These are phyloP conservation scores for Blastobotrys robertii DNA, from an alignment of 805 yeast genomes.

Conservation along the genomic window DNA sequence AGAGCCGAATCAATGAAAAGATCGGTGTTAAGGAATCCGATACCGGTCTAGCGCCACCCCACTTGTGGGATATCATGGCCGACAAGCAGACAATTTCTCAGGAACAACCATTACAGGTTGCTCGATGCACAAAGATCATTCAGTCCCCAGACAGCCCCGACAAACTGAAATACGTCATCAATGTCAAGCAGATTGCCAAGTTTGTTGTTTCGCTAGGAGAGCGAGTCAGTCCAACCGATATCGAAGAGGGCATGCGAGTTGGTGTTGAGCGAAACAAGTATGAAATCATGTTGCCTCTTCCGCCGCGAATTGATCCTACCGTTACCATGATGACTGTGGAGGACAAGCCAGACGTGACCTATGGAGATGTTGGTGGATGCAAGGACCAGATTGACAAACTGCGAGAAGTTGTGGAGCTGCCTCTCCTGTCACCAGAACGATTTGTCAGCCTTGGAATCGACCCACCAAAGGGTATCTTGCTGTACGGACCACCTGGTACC, in stretches of 20 bases:
- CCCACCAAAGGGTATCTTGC: slow-evolving; percentile 95
- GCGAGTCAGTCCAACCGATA: slow-evolving; percentile 95
- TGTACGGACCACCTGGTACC: slow-evolving; percentile 98
- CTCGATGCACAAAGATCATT: slow-evolving; percentile 96
- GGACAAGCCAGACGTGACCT: slow-evolving; percentile 98
- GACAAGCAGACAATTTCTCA: slow-evolving; percentile 88
- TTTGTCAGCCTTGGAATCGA: slow-evolving; percentile 95
- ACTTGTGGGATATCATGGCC: slow-evolving; percentile 94
- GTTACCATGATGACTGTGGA: slow-evolving; percentile 99
- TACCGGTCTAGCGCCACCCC: slow-evolving; percentile 96
- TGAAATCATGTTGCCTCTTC: slow-evolving; percentile 93
- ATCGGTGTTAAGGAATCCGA: slow-evolving; percentile 81
- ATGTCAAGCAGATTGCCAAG: slow-evolving; percentile 95
- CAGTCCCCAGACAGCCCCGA: slow-evolving; percentile 60
- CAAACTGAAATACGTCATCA: slow-evolving; percentile 87
- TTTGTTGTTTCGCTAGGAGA: slow-evolving; percentile 96
- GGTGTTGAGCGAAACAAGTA: slow-evolving; percentile 97
- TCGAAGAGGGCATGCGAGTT: slow-evolving; percentile 98
- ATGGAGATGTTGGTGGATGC: slow-evolving; percentile 97
- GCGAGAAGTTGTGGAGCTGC: slow-evolving; percentile 93
- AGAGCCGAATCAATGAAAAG: slow-evolving; percentile 82
- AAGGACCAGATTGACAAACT: slow-evolving; percentile 96
- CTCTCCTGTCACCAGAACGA: slow-evolving; percentile 89
- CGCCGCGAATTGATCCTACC: slow-evolving; percentile 95
- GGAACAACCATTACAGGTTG: slow-evolving; percentile 96